Conservation (phyloP, 2,329 filamentous ascomycete species). For the Penicillium sp. region DNA sequence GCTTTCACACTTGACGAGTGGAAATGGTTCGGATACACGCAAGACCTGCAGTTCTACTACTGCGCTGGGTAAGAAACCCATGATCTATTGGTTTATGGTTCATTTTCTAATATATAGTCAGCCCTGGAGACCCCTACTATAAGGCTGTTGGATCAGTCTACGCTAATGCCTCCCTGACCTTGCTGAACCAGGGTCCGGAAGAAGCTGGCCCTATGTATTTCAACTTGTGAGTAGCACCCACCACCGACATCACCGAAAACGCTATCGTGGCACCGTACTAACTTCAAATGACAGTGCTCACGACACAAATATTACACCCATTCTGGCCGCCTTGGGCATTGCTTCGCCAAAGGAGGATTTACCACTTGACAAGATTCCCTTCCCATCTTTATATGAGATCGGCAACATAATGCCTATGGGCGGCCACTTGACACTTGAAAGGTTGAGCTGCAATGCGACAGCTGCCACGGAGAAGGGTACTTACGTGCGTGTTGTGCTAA, state of each 20-base stretch:
- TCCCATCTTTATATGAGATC: constrained; percentile 15
- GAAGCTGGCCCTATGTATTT: constrained; percentile 12
- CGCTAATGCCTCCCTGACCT: constrained; percentile 18
- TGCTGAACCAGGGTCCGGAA: constrained; percentile 20
- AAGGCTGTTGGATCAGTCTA: constrained; percentile 10
- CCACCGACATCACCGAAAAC: background rate
- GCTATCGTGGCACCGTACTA: background rate
- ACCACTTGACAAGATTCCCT: constrained; percentile 18
- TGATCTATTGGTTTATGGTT: background rate
- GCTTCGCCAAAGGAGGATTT: constrained; percentile 16
- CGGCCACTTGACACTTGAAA: constrained; percentile 24
- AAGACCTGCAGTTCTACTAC: constrained; percentile 22
- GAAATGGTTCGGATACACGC: constrained; percentile 19
- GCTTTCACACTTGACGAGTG: constrained; percentile 25
- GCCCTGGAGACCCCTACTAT: constrained; percentile 14
- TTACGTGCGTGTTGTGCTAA: constrained; percentile 22
- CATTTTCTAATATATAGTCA: background rate
- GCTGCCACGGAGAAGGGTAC: constrained; percentile 10
- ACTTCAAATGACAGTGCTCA: background rate
- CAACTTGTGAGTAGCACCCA: constrained; percentile 1
- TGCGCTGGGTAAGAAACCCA: constrained; percentile 19
- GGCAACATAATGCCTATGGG: constrained; percentile 21
- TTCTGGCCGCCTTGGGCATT: constrained; percentile 20
- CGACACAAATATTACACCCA: constrained; percentile 11
- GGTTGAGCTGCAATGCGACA: constrained; percentile 20